Evolutionary conservation across 164 flowering plant genomes (phyloP), one percentile per base, ranked within the genome.

Genomic region (Nymphaea colorata): DNA sequence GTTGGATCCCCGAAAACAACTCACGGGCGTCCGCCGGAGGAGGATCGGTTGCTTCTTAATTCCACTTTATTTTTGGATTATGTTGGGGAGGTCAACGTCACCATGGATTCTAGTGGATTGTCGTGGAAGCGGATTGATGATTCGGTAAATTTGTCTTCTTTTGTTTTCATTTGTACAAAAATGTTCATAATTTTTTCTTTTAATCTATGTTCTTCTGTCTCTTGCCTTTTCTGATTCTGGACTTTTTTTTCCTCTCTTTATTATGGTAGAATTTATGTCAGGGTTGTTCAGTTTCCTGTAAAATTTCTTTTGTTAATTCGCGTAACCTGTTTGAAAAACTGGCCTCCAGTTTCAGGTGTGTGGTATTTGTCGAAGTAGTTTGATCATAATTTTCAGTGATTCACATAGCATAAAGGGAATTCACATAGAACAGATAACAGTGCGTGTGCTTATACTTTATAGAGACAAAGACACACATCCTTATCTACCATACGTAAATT

Each of bases 71-170:
- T 80, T 67, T 72, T 93, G 84, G 97, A 90, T 76, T 79, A 72
- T 53, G 84, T 80, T 36, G 96, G 97, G 59, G 86, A 83, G 73
- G 97, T 87, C 17, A 63, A 69, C 71, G 82, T 87, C 59, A 73
- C 83, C 44, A 74, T 76, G 42, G 71, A 85, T 75, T 72, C 88
- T 44, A 73, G 83, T 79, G 85, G 84, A 67, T 74, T 93, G 76
- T 86, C 84, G 3, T 93, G 98, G 96, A 79, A 42, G 42, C 42
- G 6, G 36, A 11, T 12, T n/a, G 42, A 62, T 18, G 10, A 25
- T 12, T 4, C 42, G 65, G 5, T 15, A 42, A 18, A 41, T 4
- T 5, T n/a, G 55, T 17, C 5, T 65, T 12, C 11, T 5, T 42
- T 43, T 43, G 12, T 43, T 15, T 12, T 12, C 6, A 8, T 15